phyloP scores from a whole-genome alignment of 192 early-diverging fungal species.

The Backusella tuberculispora region DNA sequence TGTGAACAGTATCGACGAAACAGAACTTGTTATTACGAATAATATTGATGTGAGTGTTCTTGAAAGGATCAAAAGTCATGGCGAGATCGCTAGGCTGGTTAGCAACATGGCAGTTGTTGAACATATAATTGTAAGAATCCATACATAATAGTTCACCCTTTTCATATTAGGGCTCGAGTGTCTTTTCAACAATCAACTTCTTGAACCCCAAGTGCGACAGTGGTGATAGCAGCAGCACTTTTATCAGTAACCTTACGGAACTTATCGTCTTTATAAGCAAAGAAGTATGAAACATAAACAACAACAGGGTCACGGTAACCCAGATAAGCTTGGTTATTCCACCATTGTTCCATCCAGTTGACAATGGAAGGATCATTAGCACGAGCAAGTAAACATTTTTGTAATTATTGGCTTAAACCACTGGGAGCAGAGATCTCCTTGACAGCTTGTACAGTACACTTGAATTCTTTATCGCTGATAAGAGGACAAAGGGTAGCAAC shows the following conservation, averaged over 20 bases:
- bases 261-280: slow-evolving; percentile 90
- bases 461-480: slow-evolving; percentile 70
- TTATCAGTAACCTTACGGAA: slow-evolving; percentile 72
- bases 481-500: slow-evolving; percentile 78
- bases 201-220: slow-evolving; percentile 92
- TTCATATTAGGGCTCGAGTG: slow-evolving; percentile 82
- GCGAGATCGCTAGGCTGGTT: no score
- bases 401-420: slow-evolving; percentile 80
- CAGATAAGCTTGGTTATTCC: no score
- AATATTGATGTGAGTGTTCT: slow-evolving; percentile 88
- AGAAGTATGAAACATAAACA: no score
- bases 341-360: no score
- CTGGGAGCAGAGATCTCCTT: slow-evolving; percentile 80
- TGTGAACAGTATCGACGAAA: slow-evolving; percentile 69
- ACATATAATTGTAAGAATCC: slow-evolving; percentile 95
- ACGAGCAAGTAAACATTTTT: slow-evolving; percentile 79
- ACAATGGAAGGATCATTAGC: slow-evolving; percentile 72
- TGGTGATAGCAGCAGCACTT: slow-evolving; percentile 88
- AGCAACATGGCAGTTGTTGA: no score
- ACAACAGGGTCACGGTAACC: no score
- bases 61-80: no score
- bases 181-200: slow-evolving; percentile 70
- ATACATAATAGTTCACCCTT: slow-evolving; percentile 81
- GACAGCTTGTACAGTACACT: slow-evolving; percentile 65
- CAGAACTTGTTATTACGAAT: slow-evolving; percentile 94